phyloP scores from a whole-genome alignment of 129 eudicot species.

The Flaveria sonorensis region DNA sequence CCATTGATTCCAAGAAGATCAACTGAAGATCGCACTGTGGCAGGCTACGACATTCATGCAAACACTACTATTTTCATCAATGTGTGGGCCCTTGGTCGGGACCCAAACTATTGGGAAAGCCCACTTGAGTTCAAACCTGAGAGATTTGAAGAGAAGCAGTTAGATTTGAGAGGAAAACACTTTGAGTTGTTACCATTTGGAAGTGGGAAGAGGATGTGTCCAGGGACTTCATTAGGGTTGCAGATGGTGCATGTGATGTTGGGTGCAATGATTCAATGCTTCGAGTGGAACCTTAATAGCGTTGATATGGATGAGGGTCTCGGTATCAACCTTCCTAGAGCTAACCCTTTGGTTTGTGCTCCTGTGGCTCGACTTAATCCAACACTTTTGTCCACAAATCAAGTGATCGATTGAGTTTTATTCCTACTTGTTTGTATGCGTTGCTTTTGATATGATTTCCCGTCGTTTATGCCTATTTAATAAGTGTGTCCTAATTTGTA shows the following conservation, averaged over 20 bases:
- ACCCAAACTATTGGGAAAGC: constrained; percentile 8
- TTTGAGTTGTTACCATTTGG: constrained; percentile 11
- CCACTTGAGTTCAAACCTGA: constrained; percentile 5
- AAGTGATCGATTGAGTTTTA: background rate
- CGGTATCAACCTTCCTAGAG: background rate
- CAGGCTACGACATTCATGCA: background rate
- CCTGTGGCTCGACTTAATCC: background rate
- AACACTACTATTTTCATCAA: background rate
- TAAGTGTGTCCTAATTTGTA: no score
- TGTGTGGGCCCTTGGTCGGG: background rate
- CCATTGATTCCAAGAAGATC: constrained; percentile 5
- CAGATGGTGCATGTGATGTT: background rate
- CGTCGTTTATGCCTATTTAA: background rate
- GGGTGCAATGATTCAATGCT: constrained; percentile 6
- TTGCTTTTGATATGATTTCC: no score
- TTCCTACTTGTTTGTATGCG: background rate
- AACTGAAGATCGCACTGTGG: background rate
- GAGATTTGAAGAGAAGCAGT: background rate
- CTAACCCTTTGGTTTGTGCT: constrained; percentile 1
- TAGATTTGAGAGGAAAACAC: constrained; percentile 1
- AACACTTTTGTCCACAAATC: background rate
- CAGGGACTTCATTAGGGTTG: constrained; percentile 6
- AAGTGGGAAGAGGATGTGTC: constrained; percentile 11
- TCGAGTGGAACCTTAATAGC: background rate
- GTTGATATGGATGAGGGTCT: background rate